These are phyloP conservation scores for Spinellus fusiger DNA, from an alignment of 192 early-diverging fungal genomes.

Conservation along the genomic window DNA sequence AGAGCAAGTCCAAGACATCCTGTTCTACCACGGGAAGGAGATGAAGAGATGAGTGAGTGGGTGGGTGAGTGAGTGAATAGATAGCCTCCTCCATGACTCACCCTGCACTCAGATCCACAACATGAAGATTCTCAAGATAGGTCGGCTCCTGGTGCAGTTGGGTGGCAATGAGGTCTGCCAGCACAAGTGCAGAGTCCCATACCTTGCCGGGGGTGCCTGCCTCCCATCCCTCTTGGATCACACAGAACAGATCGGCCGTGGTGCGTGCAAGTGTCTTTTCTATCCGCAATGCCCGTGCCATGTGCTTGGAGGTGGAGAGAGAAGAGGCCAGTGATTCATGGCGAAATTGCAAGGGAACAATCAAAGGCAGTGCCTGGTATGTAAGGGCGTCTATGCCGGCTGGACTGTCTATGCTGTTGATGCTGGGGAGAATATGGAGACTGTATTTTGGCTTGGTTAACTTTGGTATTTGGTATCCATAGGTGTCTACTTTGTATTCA, in stretches of 20 bases:
- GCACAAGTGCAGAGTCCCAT: slow-evolving; percentile 43
- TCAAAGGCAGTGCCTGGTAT: slow-evolving; percentile 4
- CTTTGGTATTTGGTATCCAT: not conserved
- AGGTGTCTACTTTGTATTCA: slow-evolving; percentile 1
- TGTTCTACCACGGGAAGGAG: slow-evolving; percentile 10
- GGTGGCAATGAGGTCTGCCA: slow-evolving; percentile 26
- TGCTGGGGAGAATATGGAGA: not conserved
- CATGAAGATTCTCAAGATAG: slow-evolving; percentile 19
- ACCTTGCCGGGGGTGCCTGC: slow-evolving; percentile 37
- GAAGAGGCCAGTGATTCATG: too few relatives aligned
- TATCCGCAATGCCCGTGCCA: not conserved
- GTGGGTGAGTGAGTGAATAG: not conserved
- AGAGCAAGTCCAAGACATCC: slow-evolving; percentile 13
- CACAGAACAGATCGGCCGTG: not conserved
- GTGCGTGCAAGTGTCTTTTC: not conserved
- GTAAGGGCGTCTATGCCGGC: too few relatives aligned
- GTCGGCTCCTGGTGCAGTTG: slow-evolving; percentile 2
- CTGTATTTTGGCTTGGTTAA: not conserved
- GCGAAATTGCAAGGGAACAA: not conserved
- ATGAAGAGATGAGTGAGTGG: too few relatives aligned
- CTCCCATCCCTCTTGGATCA: slow-evolving; percentile 28
- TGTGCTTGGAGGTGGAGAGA: not conserved
- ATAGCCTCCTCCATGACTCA: not conserved
- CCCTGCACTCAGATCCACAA: slow-evolving; percentile 43
- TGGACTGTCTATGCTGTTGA: not conserved